These are phyloP conservation scores for Fomitiporia mediterranea DNA, from an alignment of 1,284 basidiomycete genomes.

Conservation along the genomic window DNA sequence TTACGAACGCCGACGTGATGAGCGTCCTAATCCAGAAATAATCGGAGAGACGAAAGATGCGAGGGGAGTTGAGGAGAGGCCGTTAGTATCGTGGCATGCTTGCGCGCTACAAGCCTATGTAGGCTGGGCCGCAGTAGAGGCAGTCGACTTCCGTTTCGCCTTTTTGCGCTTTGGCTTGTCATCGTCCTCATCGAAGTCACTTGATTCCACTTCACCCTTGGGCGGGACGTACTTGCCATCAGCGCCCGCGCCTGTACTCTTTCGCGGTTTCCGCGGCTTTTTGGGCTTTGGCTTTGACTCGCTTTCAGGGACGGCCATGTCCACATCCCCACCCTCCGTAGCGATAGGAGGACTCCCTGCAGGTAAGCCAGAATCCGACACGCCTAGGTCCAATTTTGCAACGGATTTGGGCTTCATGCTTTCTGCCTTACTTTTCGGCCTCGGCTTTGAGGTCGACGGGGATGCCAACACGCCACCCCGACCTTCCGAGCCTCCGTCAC, in stretches of 20 bases:
- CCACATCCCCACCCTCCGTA: slow-evolving; percentile 1
- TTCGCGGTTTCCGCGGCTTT: slow-evolving; percentile 17
- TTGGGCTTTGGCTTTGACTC: slow-evolving; percentile 14
- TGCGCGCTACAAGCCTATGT: too few species aligned
- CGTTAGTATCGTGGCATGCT: background rate
- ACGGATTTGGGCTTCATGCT: slow-evolving; percentile 13
- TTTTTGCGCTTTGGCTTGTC: slow-evolving; percentile 19
- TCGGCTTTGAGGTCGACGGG: slow-evolving; percentile 5
- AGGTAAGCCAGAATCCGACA: background rate
- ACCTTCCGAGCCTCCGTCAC: background rate
- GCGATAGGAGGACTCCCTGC: background rate
- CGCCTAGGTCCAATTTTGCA: background rate
- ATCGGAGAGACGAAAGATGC: background rate
- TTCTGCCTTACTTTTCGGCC: slow-evolving; percentile 11
- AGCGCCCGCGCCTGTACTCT: slow-evolving; percentile 18
- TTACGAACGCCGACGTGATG: background rate
- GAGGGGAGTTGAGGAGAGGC: background rate
- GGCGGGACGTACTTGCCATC: slow-evolving; percentile 18
- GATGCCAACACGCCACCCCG: background rate
- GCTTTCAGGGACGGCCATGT: slow-evolving; percentile 7
- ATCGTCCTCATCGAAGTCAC: slow-evolving; percentile 11
- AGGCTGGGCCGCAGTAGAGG: background rate
- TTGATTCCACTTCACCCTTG: slow-evolving; percentile 10
- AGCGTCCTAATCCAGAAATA: background rate
- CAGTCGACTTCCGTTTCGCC: slow-evolving; percentile 12